Percentiles rank a stretch among this genome's conserved stretches.
These are phyloP conservation scores for Cutaneotrichosporon cutaneum DNA, from an alignment of 1,284 basidiomycete species.

Conservation along the genomic window DNA sequence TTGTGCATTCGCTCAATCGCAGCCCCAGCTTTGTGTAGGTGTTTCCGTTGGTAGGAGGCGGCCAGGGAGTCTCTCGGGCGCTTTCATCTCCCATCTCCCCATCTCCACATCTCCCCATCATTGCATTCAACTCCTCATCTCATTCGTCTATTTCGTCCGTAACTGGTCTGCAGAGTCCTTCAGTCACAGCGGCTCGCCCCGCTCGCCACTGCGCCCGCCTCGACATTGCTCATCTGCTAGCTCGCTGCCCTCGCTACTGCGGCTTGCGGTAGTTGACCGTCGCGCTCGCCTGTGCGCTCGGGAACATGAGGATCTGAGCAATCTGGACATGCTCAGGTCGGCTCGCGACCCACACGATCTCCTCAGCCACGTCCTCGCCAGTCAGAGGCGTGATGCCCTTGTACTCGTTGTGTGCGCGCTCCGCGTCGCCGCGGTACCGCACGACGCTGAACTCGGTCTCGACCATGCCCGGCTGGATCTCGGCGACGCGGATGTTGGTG, in stretches of 20 bases:
- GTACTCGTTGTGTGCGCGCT: constrained; percentile 83
- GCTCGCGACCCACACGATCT: constrained; percentile 71
- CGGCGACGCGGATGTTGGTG: constrained; percentile 85
- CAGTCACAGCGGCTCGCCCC: not conserved
- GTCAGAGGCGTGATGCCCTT: constrained; percentile 63
- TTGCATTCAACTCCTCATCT: too few species aligned
- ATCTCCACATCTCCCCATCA: too few species aligned
- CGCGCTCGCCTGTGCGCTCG: constrained; percentile 43
- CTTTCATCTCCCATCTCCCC: too few species aligned
- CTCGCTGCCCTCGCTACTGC: not conserved
- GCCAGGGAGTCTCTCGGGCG: too few species aligned
- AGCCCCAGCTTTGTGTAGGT: not conserved
- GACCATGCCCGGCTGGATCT: constrained; percentile 70
- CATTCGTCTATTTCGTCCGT: too few species aligned
- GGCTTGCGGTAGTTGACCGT: constrained; percentile 37
- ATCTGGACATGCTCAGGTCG: constrained; percentile 29
- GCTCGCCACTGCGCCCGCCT: not conserved
- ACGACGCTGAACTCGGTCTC: constrained; percentile 71
- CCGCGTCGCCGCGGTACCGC: constrained; percentile 78
- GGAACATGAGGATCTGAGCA: constrained; percentile 39
- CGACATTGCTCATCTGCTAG: not conserved
- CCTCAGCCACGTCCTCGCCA: constrained; percentile 86
- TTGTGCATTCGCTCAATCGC: not conserved
- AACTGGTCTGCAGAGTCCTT: too few species aligned
- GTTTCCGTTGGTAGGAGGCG: too few species aligned